Conservation (phyloP, 1,139 yeast genomes). For the Yamadazyma atlantica region DNA sequence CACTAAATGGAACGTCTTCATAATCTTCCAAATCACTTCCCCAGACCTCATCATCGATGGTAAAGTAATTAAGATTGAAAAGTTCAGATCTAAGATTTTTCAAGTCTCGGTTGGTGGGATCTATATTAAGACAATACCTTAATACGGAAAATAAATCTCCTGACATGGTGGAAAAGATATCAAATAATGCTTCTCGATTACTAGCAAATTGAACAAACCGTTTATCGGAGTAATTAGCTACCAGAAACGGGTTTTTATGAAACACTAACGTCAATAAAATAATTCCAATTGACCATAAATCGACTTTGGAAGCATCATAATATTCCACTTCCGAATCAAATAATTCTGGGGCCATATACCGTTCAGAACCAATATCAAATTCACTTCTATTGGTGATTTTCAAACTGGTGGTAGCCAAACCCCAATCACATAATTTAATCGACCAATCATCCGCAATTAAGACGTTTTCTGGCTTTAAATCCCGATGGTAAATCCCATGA, state of each 20-base stretch:
- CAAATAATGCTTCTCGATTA: constrained; percentile 86
- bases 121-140: constrained; percentile 75
- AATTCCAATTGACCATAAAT: constrained; percentile 92
- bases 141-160: constrained; percentile 82
- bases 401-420: constrained; percentile 71
- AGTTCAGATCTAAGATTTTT: constrained; percentile 60
- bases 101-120: constrained; percentile 82
- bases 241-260: constrained; percentile 85
- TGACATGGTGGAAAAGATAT: constrained; percentile 87
- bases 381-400: constrained; percentile 55
- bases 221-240: constrained; percentile 83
- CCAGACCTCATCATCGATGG: constrained; percentile 78
- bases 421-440: constrained; percentile 89
- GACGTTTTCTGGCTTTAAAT: constrained; percentile 87
- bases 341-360: constrained; percentile 97
- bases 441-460: constrained; percentile 77
- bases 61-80: constrained; percentile 61
- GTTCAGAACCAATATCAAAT: constrained; percentile 89
- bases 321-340: constrained; percentile 59
- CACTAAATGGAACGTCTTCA: constrained; percentile 5
- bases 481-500: constrained; percentile 77
- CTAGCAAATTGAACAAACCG: constrained; percentile 84
- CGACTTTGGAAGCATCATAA: constrained; percentile 86
- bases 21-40: constrained; percentile 44
- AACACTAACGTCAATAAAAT: constrained; percentile 82